Evolutionary conservation across 306 rosid species (phyloP), one percentile per base, ranked within the genome.

Genomic region (Prunus fruticosa): DNA sequence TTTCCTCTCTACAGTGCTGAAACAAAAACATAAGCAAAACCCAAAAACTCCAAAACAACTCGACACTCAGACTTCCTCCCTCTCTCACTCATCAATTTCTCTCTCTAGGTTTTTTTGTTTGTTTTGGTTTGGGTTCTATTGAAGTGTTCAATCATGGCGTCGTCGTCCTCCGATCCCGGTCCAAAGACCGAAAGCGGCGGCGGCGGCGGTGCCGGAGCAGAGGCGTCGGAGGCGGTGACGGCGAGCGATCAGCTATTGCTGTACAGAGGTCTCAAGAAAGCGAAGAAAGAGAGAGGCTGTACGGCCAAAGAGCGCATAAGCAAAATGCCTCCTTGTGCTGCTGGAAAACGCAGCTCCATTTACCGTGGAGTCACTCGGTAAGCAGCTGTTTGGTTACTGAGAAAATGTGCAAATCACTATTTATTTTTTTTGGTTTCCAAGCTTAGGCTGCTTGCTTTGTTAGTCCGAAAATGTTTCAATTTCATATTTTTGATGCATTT

Each of bases 351-450:
- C 23, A 96, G 99, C 83, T 96, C 99, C 43, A 92, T 92, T 57
- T 96, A 96, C 85, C 99, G 99, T 5, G 99, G 99, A 63, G 99
- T 96, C 54, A 96, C 99, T 45, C 88, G 98, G 98, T 94, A 81
- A 50, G 57, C 70, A 2, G 43, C 47, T 54, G 46, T 52, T 41
- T 45, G 54, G 45, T 46, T 60, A 3, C 13, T 13, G 60, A 27
- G 60, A 38, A 66, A 56, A 54, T 79, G n/a, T 50, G 2, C 63
- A 49, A 64, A 38, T 34, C 11, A 18, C 23, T 18, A 28, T 49
- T 1, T 16, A n/a, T n/a, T 47, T 46, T 52, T 18, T 18, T 18
- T 4, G 3, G n/a, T 6, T 52, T 1, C n/a, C 27, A 19, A 46
- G 50, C 56, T 53, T 46, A 47, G 23, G 60, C 16, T 67, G 67